Evolutionary conservation across 75 land plant genomes (phyloP).

Genomic region (Pseudotsuga menziesii): DNA sequence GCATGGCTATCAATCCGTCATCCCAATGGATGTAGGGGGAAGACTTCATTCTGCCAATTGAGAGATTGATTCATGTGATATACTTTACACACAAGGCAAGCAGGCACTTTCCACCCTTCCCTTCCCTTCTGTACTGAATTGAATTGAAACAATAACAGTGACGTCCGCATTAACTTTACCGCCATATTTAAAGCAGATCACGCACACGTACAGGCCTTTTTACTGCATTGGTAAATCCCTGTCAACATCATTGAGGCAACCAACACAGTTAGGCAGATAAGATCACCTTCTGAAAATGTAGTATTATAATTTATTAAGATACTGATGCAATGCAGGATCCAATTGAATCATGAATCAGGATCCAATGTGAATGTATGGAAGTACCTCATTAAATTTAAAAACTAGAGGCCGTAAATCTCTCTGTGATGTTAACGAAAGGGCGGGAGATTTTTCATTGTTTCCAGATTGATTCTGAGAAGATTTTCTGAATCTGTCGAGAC

Average conservation of each 20-base stretch:
- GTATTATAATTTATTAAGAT: not conserved
- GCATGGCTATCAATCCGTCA: no score
- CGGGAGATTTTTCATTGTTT: constrained; percentile 5
- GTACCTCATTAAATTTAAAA: constrained; percentile 52
- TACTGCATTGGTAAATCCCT: constrained; percentile 92
- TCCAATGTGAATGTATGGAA: not conserved
- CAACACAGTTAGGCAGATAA: not conserved
- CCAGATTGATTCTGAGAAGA: constrained; percentile 19
- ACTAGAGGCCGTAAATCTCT: constrained; percentile 57
- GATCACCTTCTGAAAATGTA: not conserved
- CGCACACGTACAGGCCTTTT: constrained; percentile 72
- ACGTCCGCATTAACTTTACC: no score
- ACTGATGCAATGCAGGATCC: not conserved
- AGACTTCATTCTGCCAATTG: no score
- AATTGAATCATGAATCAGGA: no score
- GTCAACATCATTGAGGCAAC: constrained; percentile 5
- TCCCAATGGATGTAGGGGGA: no score
- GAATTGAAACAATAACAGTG: no score
- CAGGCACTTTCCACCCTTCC: no score
- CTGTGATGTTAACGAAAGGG: constrained; percentile 27
- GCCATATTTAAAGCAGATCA: constrained; percentile 40
- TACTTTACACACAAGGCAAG: no score
- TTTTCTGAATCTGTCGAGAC: constrained; percentile 56
- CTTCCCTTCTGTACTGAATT: no score
- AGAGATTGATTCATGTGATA: no score